Evolutionary conservation across 768 basidiomycete species (phyloP).

Genomic region (Cubamyces lactineus): DNA sequence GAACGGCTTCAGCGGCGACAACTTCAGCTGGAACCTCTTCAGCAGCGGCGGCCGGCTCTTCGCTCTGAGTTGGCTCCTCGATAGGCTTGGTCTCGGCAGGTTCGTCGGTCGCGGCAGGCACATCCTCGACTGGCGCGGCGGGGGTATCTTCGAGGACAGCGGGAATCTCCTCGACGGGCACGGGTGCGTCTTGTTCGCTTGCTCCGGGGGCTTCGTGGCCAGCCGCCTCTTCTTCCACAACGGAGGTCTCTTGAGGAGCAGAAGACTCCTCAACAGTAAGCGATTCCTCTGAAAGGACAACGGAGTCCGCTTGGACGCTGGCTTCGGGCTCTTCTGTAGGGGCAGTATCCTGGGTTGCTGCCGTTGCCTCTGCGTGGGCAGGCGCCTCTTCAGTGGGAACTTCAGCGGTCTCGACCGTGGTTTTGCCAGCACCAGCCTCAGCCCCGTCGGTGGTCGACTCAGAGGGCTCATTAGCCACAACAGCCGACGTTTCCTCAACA

Average conservation of each 20-base stretch:
- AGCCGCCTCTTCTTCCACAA: not conserved
- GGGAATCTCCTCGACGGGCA: not conserved
- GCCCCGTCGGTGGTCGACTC: not conserved
- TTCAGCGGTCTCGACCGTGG: not conserved
- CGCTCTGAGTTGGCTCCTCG: not conserved
- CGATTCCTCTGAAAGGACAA: not conserved
- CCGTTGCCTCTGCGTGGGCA: not conserved
- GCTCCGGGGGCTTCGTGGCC: conserved; percentile 1
- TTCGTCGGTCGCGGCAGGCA: not conserved
- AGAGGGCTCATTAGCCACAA: not conserved
- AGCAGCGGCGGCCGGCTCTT: not conserved
- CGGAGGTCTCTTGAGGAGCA: not conserved
- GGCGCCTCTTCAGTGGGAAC: conserved; percentile 2
- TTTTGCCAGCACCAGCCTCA: not conserved
- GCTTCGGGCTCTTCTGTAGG: not conserved
- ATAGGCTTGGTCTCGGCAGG: not conserved
- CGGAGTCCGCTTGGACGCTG: not conserved
- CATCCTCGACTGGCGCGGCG: not conserved
- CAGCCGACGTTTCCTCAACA: not conserved
- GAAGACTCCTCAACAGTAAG: not conserved
- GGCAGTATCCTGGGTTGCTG: not conserved
- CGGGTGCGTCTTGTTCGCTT: not conserved
- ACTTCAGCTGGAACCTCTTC: not conserved
- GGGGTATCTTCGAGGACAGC: not conserved
- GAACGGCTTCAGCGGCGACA: not conserved